Evolutionary conservation across 306 rosid species (phyloP).

Genomic region (Cercis canadensis): DNA sequence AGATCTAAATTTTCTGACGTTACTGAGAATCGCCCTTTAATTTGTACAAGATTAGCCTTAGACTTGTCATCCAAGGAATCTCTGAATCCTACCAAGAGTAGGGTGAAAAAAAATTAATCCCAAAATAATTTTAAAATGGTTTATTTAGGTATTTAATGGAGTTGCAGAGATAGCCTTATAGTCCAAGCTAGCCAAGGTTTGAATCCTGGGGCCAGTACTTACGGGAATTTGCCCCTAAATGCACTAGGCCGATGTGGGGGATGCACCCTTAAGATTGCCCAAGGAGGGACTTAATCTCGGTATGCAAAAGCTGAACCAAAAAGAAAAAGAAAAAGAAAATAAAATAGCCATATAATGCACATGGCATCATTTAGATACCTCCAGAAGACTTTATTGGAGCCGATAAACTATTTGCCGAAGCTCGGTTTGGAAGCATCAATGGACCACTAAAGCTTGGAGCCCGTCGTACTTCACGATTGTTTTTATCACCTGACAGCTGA

Average conservation of each 20-base stretch:
- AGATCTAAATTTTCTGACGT: conserved; percentile 97
- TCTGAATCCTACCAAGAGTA: conserved; percentile 71
- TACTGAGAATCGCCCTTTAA: conserved; percentile 96
- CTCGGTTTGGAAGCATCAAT: conserved; percentile 95
- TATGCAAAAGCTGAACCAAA: too few species aligned
- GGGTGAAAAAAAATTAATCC: conserved; percentile 30
- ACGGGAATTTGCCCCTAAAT: too few species aligned
- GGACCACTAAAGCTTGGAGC: conserved; percentile 98
- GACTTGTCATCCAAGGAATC: conserved; percentile 94
- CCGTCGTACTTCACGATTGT: conserved; percentile 64
- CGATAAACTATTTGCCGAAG: conserved; percentile 99
- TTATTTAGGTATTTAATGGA: conserved; percentile 11
- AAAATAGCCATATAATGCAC: conserved; percentile 10
- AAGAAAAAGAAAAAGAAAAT: too few species aligned
- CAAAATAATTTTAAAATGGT: conserved; percentile 25
- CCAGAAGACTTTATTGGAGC: conserved; percentile 98
- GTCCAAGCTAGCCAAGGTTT: too few species aligned
- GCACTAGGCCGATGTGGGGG: too few species aligned
- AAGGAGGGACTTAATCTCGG: too few species aligned
- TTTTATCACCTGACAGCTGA: conserved; percentile 58
- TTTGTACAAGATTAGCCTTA: conserved; percentile 94
- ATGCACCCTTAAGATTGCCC: too few species aligned
- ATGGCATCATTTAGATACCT: conserved; percentile 61
- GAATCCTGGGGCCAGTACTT: too few species aligned
- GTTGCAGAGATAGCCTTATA: conserved; percentile 21